Evolutionary conservation across 2,329 filamentous ascomycete genomes (phyloP), one percentile per base, ranked within the genome.

Genomic region (Talaromyces verruculosus): DNA sequence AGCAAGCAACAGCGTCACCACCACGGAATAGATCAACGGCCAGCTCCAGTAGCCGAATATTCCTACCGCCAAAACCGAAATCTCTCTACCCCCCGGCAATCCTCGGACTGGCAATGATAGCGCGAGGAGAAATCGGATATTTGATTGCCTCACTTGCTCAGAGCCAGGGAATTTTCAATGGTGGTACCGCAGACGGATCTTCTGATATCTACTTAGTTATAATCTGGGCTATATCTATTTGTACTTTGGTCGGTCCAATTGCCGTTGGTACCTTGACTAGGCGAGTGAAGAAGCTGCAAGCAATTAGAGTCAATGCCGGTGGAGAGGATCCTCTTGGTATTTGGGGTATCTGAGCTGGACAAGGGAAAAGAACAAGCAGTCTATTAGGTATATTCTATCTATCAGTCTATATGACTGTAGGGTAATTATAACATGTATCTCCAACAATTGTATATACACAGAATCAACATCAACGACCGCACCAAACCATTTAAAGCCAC

Each of bases 51-150:
- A 35, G 19, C 15, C 35, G 72, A 5, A 10, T 35, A 5, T 45
- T 47, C 10, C 59, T 69, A 1, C 72, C 78, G 5, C 72, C 78
- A 0, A 86, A 84, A 58, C 85, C 87, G 0, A 76, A 84, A 2
- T 92, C 89, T 0, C 78, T 91, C 0, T 89, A 92, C 68, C 89
- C 90, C 0, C 84, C 87, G 0, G 81, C 84, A 0, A 87, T 93
- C 2, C 77, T 93, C 0, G 88, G 88, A 0, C 80, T 84, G 19
- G 86, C 86, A 2, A 94, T 94, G 91, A 85, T 90, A 0, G 87
- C 91, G 0, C 83, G 91, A n/a, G 91, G 91, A 0, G 91, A 95
- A 74, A 91, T 94, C 39, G 90, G 91, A 0, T 92, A 92, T 68
- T 75, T 94, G 51, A 91, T 95, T 67, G 88, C 88, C 0, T 87